Evolutionary conservation across 768 basidiomycete species (phyloP), one percentile per base, ranked within the genome.

Genomic region (Tulasnella sp.): DNA sequence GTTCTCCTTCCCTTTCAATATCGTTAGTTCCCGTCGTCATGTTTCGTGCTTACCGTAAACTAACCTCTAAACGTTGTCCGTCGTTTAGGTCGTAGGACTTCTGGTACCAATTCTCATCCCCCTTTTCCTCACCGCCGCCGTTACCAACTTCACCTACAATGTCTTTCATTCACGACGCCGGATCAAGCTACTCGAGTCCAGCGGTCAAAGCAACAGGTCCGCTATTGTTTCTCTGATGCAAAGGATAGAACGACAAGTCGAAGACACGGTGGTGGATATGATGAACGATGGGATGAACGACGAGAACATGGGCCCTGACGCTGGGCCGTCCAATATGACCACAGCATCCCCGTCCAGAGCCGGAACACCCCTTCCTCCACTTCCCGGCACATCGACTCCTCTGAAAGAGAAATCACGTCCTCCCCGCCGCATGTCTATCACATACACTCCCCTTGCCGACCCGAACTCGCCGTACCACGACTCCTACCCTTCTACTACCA

Each of bases 21-120:
- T 95, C 24, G 93, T 96, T 82, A 79, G 92, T 86, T 37, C 37
- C 37, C 44, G 60, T 78, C 48, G 22, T 78, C 6, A 11, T 80
- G 20, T 69, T 37, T 6, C 50, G 42, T 75, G 28, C 76, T 24
- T 37, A 37, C 31, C 74, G 7, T 72, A 76, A 7, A 72, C 48
- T 50, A 80, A 20, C 82, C 79, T 28, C 20, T 28, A 11, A 28
- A 28, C 60, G 31, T 3, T 60, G 28, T 60, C 58, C 22, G 4
- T 75, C 16, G 75, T 40, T 58, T 37, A 93, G 92, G 78, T 90
- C 18, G 75, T 93, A 4, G 91, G 91, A 82, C 78, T 87, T 0
- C 79, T 90, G 24, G 85, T 94, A 14, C 95, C 95, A 0, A 64
- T 96, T 64, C 84, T 96, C 16, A 82, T 95, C 0, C 94, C 94